Evolutionary conservation across 805 yeast genomes (phyloP).

Genomic region (Debaryomyces maramus): DNA sequence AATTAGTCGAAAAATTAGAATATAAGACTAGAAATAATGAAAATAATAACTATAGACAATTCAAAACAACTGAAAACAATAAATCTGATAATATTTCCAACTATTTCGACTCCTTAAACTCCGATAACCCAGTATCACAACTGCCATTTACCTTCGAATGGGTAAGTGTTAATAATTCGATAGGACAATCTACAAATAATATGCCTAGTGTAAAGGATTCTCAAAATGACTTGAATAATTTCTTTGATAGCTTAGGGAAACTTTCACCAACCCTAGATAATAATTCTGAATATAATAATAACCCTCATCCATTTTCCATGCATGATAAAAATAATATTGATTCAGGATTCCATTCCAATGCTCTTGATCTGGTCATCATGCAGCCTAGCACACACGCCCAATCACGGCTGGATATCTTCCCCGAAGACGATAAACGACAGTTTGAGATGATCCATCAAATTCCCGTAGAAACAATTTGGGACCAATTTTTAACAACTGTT

Average conservation of each 20-base stretch:
- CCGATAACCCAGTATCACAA: slow-evolving; percentile 1
- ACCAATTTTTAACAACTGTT: slow-evolving; percentile 50
- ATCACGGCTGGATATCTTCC: too few species aligned
- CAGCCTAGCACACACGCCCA: background rate
- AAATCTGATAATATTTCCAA: background rate
- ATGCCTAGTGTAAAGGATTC: background rate
- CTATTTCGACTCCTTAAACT: background rate
- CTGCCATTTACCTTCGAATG: slow-evolving; percentile 28
- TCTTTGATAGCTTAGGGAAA: slow-evolving; percentile 49
- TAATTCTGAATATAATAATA: slow-evolving; percentile 1
- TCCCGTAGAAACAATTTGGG: slow-evolving; percentile 69
- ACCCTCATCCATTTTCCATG: background rate
- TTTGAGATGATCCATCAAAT: slow-evolving; percentile 63
- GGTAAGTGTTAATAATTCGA: slow-evolving; percentile 26
- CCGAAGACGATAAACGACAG: slow-evolving; percentile 53
- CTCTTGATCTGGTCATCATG: too few species aligned
- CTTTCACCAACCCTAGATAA: slow-evolving; percentile 17
- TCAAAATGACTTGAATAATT: slow-evolving; percentile 35
- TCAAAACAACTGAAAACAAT: background rate
- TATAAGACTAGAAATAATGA: slow-evolving; percentile 5
- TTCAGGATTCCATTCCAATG: background rate
- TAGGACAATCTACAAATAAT: background rate
- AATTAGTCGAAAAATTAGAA: slow-evolving; percentile 35
- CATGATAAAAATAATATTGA: background rate
- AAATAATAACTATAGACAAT: background rate